Conservation (phyloP, 495 filamentous ascomycete species). For the Cenococcum geophilum region DNA sequence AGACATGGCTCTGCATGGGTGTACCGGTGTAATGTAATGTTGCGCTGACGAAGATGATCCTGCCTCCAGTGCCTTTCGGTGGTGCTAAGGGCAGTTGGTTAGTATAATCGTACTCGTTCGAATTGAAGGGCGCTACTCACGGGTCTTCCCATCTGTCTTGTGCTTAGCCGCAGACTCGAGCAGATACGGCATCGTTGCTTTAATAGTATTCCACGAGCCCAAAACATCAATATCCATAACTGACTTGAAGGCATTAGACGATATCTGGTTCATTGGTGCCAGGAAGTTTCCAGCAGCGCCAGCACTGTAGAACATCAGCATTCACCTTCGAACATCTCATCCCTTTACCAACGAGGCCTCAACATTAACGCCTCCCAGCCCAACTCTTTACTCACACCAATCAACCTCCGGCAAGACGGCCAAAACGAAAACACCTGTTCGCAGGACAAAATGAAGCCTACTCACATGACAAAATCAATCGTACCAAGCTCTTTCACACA, state of each 20-base stretch:
- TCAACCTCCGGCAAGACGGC: too few species aligned
- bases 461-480: conserved; percentile 92
- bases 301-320: conserved; percentile 51
- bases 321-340: background rate
- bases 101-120: background rate
- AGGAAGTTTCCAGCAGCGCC: conserved; percentile 97
- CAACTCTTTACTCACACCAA: too few species aligned
- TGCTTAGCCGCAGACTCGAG: conserved; percentile 62
- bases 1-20: conserved; percentile 79
- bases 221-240: conserved; percentile 96
- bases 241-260: conserved; percentile 83
- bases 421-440: too few species aligned
- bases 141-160: conserved; percentile 44
- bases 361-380: too few species aligned
- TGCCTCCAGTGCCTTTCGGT: conserved; percentile 60
- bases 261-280: conserved; percentile 73
- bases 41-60: conserved; percentile 82
- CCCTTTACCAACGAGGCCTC: too few species aligned
- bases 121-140: conserved; percentile 33
- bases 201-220: conserved; percentile 90
- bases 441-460: conserved; percentile 6
- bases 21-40: conserved; percentile 82
- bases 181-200: conserved; percentile 78
- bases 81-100: conserved; percentile 15
- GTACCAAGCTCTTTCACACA: conserved; percentile 75